Evolutionary conservation across 1,139 yeast genomes (phyloP), one percentile per base, ranked within the genome.

Genomic region (Diutina catenulata): DNA sequence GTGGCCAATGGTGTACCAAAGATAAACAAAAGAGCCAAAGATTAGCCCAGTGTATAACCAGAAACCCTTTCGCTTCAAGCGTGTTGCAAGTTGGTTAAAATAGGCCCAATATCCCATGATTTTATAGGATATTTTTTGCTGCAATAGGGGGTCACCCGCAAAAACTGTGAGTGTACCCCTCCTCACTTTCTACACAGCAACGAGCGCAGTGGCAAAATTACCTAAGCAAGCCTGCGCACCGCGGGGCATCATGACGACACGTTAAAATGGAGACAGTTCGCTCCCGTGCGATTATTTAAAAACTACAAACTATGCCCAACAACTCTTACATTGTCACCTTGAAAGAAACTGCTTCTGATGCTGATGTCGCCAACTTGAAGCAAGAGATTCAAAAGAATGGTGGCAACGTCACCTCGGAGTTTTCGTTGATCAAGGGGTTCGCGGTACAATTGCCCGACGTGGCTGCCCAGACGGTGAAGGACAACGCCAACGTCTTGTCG

Each of bases 371-470:
- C 21, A 39, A 55, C 19, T 43, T 67, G 42, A 60, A 67, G 47
- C 42, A 48, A 38, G 57, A 58, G 47, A 47, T 67, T 42, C 28
- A 45, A 27, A 66, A 65, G 33, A 50, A 75, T 38, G 88, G 88
- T 25, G 91, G 87, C 37, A 62, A 62, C 38, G 68, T 80, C 49
- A 69, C 74, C 41, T 76, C 73, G 45, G 84, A 80, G 48, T 80
- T 71, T 57, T 60, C 70, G 39, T 62, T 80, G 54, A 76, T 80
- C 60, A 79, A 79, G 61, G 88, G 86, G 1, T 79, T 76, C 48
- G 53, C 59, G 38, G 75, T 68, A 42, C 66, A 70, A 46, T 57
- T 76, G 44, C 81, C 83, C 28, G 51, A 61, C 4, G 43, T 64
- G 44, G 77, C 70, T 47, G 59, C 68, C 28, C 50, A 57, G 15